Evolutionary conservation across 2,329 filamentous ascomycete species (phyloP), one percentile per base, ranked within the genome.

Genomic region (Neonectria faginata): DNA sequence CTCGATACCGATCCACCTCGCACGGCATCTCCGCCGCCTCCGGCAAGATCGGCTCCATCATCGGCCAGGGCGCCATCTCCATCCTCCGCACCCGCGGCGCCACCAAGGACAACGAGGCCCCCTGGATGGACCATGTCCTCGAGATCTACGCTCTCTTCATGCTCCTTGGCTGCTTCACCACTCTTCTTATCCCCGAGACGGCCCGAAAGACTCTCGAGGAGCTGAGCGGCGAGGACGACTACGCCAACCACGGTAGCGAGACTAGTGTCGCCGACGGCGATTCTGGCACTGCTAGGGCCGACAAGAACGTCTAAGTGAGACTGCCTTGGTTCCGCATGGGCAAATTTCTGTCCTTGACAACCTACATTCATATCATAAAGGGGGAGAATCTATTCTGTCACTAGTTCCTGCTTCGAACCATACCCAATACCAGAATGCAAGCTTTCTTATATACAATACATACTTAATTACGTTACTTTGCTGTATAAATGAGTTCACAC

Each of bases 111-210:
- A 80, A 81, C 66, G 68, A 73, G 0, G 73, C 76, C 16, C 91
- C 90, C 2, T 94, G 91, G 91, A 85, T 94, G 78, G 85, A 93
- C 80, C 91, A 93, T 77, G 91, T 93, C 44, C 87, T 94, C 74
- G 83, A 92, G 83, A 93, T 93, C 71, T 86, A 85, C 74, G 90
- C 91, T 6, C 83, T 92, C 29, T 93, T 94, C 84, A 94, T 93
- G 91, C 84, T 93, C 36, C 82, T 88, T 62, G 92, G 92, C 61
- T 82, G 87, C 79, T 84, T 91, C 75, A 91, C 90, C 10, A 90
- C 90, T 1, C 79, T 92, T 1, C 80, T 92, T 62, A 92, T 93
- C 64, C 89, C 89, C 8, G 91, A 93, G 83, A 93, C 89, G 20
- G 92, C 91, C 81, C 83, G 89, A 62, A 90, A 89, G 84, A 92